Evolutionary conservation across 148 eudicot species (phyloP).

Genomic region (Rhododendron simsii): DNA sequence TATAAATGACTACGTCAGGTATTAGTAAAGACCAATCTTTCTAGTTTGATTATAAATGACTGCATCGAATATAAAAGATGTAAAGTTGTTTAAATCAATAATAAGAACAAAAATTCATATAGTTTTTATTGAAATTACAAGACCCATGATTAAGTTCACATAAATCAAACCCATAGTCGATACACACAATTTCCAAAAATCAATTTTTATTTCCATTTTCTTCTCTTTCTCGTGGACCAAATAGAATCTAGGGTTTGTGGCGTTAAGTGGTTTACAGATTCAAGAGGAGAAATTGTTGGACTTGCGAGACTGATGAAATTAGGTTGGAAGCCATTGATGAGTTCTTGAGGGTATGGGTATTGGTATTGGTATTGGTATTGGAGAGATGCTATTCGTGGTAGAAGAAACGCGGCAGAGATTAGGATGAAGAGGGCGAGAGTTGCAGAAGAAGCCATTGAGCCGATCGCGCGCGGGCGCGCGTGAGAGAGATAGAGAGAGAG

Average conservation of each 20-base stretch:
- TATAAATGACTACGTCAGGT: too few species aligned
- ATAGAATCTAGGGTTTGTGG: not conserved
- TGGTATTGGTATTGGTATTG: conserved; percentile 28
- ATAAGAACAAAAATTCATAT: too few species aligned
- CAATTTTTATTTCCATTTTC: too few species aligned
- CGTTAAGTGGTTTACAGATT: conserved; percentile 6
- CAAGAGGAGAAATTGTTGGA: conserved; percentile 16
- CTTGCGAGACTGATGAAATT: not conserved
- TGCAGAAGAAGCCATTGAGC: conserved; percentile 11
- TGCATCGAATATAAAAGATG: too few species aligned
- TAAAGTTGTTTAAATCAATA: too few species aligned
- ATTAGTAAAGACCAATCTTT: too few species aligned
- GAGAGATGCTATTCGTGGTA: conserved; percentile 11
- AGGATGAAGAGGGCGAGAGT: conserved; percentile 23
- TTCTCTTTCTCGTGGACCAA: too few species aligned
- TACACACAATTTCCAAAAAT: too few species aligned
- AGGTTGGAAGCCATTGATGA: not conserved
- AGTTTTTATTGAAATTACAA: too few species aligned
- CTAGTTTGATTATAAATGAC: too few species aligned
- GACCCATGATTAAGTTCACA: too few species aligned
- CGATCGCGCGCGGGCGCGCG: not conserved
- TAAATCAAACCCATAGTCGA: too few species aligned
- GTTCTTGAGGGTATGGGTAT: conserved; percentile 22
- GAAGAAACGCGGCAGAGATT: conserved; percentile 4
- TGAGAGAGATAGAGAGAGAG: not conserved